Evolutionary conservation across 2,329 filamentous ascomycete genomes (phyloP), one percentile per base, ranked within the genome.

Genomic region (Penicillium sp.): DNA sequence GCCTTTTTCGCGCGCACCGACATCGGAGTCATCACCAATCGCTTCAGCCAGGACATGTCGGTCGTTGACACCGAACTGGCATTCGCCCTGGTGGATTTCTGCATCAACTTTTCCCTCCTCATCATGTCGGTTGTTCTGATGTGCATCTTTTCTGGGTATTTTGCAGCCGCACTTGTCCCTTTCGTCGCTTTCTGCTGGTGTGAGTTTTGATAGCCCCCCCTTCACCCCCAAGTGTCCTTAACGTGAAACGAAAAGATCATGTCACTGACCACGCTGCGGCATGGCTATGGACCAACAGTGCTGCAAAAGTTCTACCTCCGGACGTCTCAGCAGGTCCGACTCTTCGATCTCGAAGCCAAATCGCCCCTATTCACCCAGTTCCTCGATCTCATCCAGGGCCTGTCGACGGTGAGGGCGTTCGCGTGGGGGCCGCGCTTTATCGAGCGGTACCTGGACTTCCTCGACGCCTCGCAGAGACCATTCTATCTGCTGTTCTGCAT

Each of bases 401-500:
- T 69, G 3, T 17, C 50, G 8, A 68, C 66, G 3, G 60, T 68
- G 3, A 64, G 67, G 6, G 62, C 66, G 7, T 64, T 68, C 17
- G 59, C 49, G 5, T 69, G 67, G 57, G 23, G 9, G 1, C 46
- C 5, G 45, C 23, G 5, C 53, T 64, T 26, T 19, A n/a, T n/a
- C 3, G 17, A 26, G 11, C 51, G 21, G 13, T 50, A 60, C 13
- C 35, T 56, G 1, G 46, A 35, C 3, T 19, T 46, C 1, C 47
- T 72, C 4, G 60, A 68, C 9, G 23, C 23, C 1, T 68, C 67
- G 0, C 70, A 72, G 38, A 61, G 54, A 17, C 69, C 70, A 1
- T 67, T 59, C 9, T 72, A 69, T 23, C 31, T 70, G n/a, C 51
- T 72, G 0, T 64, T 58, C 30, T 69, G 65, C 29, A 62, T 69